Evolutionary conservation across 768 basidiomycete genomes (phyloP).

Genomic region (Boletus rubescentipes): DNA sequence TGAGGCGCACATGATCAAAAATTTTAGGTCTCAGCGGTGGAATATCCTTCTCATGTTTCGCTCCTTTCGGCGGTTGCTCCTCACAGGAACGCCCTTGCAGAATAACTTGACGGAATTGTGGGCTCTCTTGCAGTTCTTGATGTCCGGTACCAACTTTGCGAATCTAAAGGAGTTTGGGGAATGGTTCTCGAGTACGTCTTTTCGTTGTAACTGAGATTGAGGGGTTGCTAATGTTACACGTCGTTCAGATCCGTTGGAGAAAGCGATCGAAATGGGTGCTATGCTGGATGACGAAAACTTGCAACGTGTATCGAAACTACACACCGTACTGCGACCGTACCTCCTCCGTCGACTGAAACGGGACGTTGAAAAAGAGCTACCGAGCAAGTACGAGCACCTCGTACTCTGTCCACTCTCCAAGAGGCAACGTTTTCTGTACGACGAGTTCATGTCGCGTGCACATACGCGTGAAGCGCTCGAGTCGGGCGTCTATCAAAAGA

Average conservation of each 20-base stretch:
- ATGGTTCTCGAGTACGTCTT: slow-evolving; percentile 89
- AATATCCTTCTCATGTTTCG: slow-evolving; percentile 87
- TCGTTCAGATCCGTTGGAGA: slow-evolving; percentile 83
- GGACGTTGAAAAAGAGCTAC: slow-evolving; percentile 96
- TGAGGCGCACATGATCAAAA: slow-evolving; percentile 98
- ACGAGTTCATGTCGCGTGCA: slow-evolving; percentile 91
- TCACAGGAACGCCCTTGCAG: slow-evolving; percentile 96
- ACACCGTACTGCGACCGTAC: slow-evolving; percentile 93
- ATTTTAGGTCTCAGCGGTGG: slow-evolving; percentile 93
- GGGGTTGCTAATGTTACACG: not conserved
- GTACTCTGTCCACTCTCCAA: slow-evolving; percentile 87
- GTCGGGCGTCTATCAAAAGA: slow-evolving; percentile 85
- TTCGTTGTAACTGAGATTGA: not conserved
- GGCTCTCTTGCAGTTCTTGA: slow-evolving; percentile 92
- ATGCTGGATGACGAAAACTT: slow-evolving; percentile 77
- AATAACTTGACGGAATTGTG: slow-evolving; percentile 96
- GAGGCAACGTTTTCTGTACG: slow-evolving; percentile 91
- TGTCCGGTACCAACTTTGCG: slow-evolving; percentile 86
- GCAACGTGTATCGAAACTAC: slow-evolving; percentile 84
- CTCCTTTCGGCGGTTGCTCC: slow-evolving; percentile 78
- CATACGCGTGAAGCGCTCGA: slow-evolving; percentile 80
- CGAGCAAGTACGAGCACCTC: slow-evolving; percentile 91
- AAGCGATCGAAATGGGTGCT: slow-evolving; percentile 85
- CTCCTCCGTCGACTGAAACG: slow-evolving; percentile 93
- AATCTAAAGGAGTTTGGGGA: slow-evolving; percentile 91